Conservation (phyloP, 192 early-diverging fungal genomes). For the Backusella mclennaniae region DNA sequence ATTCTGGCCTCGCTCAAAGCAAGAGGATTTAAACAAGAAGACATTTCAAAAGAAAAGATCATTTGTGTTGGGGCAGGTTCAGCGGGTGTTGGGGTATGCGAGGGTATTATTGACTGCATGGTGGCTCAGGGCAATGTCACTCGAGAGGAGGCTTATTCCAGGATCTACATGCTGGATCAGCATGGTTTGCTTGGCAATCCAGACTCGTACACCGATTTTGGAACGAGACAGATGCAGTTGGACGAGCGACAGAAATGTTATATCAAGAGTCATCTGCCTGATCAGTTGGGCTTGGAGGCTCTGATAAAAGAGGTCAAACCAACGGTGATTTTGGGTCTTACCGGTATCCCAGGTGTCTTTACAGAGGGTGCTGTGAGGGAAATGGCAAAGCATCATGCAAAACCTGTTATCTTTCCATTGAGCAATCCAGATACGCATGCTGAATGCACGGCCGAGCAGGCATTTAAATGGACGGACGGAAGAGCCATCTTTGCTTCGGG, state of each 20-base stretch:
- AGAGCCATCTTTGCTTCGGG: constrained; percentile 95
- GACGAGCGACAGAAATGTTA: constrained; percentile 43
- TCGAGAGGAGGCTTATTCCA: constrained; percentile 44
- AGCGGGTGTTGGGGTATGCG: constrained; percentile 61
- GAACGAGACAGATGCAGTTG: constrained; percentile 13
- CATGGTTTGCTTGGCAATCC: constrained; percentile 42
- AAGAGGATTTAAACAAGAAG: constrained; percentile 34
- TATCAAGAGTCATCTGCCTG: constrained; percentile 39
- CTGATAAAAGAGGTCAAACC: constrained; percentile 44
- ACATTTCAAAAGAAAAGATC: constrained; percentile 50
- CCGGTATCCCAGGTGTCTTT: constrained; percentile 40
- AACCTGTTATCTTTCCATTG: constrained; percentile 89
- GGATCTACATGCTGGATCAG: constrained; percentile 48
- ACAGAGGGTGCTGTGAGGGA: constrained; percentile 40
- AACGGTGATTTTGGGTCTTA: constrained; percentile 42
- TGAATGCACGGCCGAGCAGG: constrained; percentile 94
- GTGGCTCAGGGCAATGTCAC: constrained; percentile 15
- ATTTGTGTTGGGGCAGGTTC: constrained; percentile 63
- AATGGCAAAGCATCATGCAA: constrained; percentile 73
- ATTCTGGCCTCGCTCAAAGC: constrained; percentile 50
- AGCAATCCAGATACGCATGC: constrained; percentile 88
- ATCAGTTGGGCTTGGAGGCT: constrained; percentile 38
- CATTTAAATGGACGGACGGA: constrained; percentile 83
- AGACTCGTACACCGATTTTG: not conserved
- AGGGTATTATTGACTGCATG: constrained; percentile 30